Evolutionary conservation across 352 stramenopile genomes (phyloP).

Genomic region (Pythium angustatum): DNA sequence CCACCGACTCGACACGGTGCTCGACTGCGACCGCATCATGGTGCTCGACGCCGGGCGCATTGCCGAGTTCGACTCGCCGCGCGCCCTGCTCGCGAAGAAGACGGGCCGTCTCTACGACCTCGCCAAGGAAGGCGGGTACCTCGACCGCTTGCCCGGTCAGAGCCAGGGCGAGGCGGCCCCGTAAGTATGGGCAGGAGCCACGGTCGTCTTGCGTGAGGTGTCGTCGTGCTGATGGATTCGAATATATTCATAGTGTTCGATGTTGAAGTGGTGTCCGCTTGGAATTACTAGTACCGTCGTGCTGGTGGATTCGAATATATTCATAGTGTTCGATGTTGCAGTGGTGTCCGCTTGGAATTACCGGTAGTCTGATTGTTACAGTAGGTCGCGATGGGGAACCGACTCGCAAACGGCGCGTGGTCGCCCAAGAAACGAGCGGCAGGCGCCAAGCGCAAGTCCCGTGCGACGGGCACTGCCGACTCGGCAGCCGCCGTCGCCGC

Average conservation of each 20-base stretch:
- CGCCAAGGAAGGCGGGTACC: conserved; percentile 42
- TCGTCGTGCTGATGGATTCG: too few relatives aligned
- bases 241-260: too few relatives aligned
- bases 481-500: too few relatives aligned
- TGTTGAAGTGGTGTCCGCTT: too few relatives aligned
- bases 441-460: background rate
- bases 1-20: conserved; percentile 96
- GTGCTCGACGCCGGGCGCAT: conserved; percentile 96
- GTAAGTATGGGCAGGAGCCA: too few relatives aligned
- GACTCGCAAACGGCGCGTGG: background rate
- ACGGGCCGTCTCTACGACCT: conserved; percentile 43
- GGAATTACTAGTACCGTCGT: too few relatives aligned
- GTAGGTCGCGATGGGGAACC: conserved; percentile 26
- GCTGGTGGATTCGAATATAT: too few relatives aligned
- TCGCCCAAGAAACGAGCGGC: background rate
- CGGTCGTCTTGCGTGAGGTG: too few relatives aligned
- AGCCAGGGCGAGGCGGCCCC: too few relatives aligned
- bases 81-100: conserved; percentile 49
- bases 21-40: conserved; percentile 96
- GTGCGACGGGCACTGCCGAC: background rate
- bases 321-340: too few relatives aligned
- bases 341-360: background rate
- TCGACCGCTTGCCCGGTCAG: conserved; percentile 39
- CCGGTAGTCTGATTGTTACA: background rate
- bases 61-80: conserved; percentile 91